phyloP scores from a whole-genome alignment of 2,329 filamentous ascomycete genomes.

The Ophiostoma himal-ulmi region DNA sequence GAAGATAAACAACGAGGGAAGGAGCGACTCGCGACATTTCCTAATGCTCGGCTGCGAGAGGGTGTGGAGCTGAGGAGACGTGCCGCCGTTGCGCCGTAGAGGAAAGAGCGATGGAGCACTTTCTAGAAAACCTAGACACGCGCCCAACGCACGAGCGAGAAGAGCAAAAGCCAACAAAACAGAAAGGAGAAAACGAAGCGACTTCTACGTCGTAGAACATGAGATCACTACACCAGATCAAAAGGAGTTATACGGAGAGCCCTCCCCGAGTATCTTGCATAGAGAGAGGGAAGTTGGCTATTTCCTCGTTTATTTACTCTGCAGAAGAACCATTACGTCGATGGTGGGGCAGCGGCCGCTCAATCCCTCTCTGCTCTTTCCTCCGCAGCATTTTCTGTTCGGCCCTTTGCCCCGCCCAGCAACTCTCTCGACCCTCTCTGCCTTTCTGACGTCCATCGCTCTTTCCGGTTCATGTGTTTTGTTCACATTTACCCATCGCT shows the following conservation, averaged over 20 bases:
- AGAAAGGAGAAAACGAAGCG: not conserved
- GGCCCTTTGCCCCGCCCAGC: conserved; percentile 22
- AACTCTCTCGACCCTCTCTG: not conserved
- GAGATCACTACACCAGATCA: not conserved
- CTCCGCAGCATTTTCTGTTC: conserved; percentile 15
- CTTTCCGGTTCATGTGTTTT: not conserved
- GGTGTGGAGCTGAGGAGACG: conserved; percentile 10
- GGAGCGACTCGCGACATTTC: conserved; percentile 3
- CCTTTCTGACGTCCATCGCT: conserved; percentile 5
- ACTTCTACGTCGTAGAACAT: not conserved
- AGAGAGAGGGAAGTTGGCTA: too few species aligned
- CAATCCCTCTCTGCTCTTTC: not conserved
- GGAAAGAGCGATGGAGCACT: conserved; percentile 8
- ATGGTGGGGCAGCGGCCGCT: conserved; percentile 19
- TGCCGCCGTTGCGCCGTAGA: conserved; percentile 8
- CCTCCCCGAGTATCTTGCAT: not conserved
- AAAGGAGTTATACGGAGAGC: not conserved
- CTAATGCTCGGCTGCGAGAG: not conserved
- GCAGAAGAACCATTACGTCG: conserved; percentile 21
- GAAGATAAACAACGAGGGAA: conserved; percentile 12
- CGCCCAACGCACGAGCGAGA: not conserved
- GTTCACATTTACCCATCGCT: not conserved
- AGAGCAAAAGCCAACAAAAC: not conserved
- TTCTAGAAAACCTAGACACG: not conserved
- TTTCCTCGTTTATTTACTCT: not conserved